A percentile compares a stretch with the other conserved stretches of the same genome.
phyloP scores from a whole-genome alignment of 345 rosid species.

The Eucalyptus cloeziana region DNA sequence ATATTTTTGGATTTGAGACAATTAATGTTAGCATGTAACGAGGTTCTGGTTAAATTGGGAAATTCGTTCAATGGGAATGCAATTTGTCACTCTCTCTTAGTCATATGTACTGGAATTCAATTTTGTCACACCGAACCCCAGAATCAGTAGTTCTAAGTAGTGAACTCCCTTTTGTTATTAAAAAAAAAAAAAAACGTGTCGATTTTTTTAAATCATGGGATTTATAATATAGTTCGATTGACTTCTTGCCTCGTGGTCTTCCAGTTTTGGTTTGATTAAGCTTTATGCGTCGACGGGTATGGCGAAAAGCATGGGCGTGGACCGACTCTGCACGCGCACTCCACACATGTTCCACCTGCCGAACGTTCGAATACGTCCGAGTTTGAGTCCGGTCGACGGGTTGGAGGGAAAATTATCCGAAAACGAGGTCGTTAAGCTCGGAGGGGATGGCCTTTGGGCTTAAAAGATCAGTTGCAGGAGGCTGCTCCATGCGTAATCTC shows the following conservation, averaged over 20 bases:
- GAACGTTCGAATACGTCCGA: background rate
- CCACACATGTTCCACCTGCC: background rate
- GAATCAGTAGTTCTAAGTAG: background rate
- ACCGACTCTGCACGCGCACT: background rate
- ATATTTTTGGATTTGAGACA: too few relatives aligned
- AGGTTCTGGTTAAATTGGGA: background rate
- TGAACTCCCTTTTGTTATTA: background rate
- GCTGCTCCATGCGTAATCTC: background rate
- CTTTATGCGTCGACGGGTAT: background rate
- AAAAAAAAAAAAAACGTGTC: background rate
- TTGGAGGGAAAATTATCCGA: background rate
- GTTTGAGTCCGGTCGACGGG: background rate
- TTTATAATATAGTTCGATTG: background rate
- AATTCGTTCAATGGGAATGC: background rate
- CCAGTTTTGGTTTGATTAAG: background rate
- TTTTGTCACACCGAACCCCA: background rate
- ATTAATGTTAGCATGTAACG: background rate
- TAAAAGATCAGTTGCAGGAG: background rate
- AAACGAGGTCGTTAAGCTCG: background rate
- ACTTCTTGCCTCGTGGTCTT: background rate
- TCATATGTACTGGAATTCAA: background rate
- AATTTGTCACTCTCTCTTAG: background rate
- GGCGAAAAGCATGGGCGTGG: background rate
- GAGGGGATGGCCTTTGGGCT: rapidly evolving
- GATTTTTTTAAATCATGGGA: background rate